Base-by-base conservation (phyloP, 2,329 filamentous ascomycete species). In the Trichoderma harzianum region DNA sequence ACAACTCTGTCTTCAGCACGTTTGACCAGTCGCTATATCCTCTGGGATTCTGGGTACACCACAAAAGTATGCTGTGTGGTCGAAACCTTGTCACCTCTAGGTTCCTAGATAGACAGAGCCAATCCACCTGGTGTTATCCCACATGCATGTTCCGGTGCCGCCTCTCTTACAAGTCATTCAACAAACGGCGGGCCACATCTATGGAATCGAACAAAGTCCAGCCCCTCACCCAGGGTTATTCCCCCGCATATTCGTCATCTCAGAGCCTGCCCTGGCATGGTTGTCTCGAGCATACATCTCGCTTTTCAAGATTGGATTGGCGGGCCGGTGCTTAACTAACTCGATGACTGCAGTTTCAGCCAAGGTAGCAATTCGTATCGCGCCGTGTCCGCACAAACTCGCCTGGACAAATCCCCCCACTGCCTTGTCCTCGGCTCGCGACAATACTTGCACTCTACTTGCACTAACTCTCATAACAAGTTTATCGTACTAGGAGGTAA, bases 181-280 rank as follows among this genome's bases (percentile, higher is more conserved):
- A 36, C 47, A 30, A 66, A 53, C 5, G 16, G 36, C 32, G 12
- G 47, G 47, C 7, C 14, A 64, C 61, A 8, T 47, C 47, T 7
- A 66, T 4, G 32, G 21, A 53, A 16, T 62, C 12, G 53, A 58
- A 58, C 53, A 39, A 57, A 57, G 53, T 30, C 34, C 7, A 43
- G 51, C 65, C 36, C 65, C 65, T 68, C 65, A 43, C 18, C 30
- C 24, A 21, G 51, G 39, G 21, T 21, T 4, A 14, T 32, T 68
- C 36, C 65, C 65, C 55, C 65, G 55, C 53, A 47, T 21, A 68
- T 68, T 55, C 65, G 36, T 51, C 65, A 47, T 60, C 36, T 32
- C 18, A 32, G 28, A 43, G 65, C 53, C 26, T 60, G 34, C 53
- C 65, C 53, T 68, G 34, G 53, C 53, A 68, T 43, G 55, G 65